Evolutionary conservation across 768 basidiomycete species (phyloP), one percentile per base, ranked within the genome.

Genomic region (Tremella mesenterica): DNA sequence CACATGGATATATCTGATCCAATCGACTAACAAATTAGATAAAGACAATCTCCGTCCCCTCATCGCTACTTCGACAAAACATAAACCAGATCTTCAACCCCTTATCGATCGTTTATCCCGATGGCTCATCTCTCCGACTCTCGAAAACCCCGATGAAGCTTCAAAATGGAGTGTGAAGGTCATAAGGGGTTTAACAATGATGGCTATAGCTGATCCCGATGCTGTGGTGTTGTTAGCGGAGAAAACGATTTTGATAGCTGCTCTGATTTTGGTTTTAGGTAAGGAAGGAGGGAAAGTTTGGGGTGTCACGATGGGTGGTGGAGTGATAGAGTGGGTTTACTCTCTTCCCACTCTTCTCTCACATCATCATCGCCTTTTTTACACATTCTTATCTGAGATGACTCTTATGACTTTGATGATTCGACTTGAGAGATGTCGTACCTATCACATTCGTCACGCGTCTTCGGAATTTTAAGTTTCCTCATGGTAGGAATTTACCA

Each of bases 221-320:
- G 69, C 65, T 14, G 56, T 63, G 16, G 48, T 67, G 4, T 45
- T 70, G 10, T 50, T 72, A 12, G 60, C 54, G 4, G 57, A 70
- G 25, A 50, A 54, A 18, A 56, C 63, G 4, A 39, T 64, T 10
- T 48, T 72, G 14, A 51, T 63, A 1, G 58, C 65, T 7, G 65
- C 65, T 10, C 50, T 72, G 16, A 50, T 69, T 43, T 18, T 60
- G 8, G 50, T 68, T 1, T 55, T 72, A 16, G 55, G 64, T 30
- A 30, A 58, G 3, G 62, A 65, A 30, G 53, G 59, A 12, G 50
- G 43, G 12, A 55, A 57, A 23, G 53, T 72, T 14, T 70, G 67
- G 62, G 71, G 71, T 1, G 51, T 70, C 0, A 44, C 58, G 16
- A 26, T 47, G 2, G 50, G n/a, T n/a, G n/a, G n/a, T n/a, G n/a